Evolutionary conservation across 176 grass and related monocot species (phyloP), one percentile per base, ranked within the genome.

Genomic region (Aegilops longissima): DNA sequence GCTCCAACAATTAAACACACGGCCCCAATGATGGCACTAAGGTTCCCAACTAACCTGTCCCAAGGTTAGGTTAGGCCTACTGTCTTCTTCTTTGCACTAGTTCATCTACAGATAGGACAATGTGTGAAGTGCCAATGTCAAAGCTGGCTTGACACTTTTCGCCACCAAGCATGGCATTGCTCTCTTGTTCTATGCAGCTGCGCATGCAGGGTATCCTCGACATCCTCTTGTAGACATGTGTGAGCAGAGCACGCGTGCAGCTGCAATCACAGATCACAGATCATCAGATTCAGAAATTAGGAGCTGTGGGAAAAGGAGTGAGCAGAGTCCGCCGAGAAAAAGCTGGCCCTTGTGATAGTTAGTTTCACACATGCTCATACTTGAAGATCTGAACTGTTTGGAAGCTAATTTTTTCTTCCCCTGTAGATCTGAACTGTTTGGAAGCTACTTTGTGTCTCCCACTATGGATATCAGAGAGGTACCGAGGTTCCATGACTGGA

Each of bases 21-120:
- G 5, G 49, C 36, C 61, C 76, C 70, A 85, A 81, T 88, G 61
- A 87, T 70, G 25, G 42, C 54, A 17, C 61, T 81, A 16, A n/a
- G 29, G 52, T 69, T 49, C 27, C 39, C 69, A 56, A 45, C 31
- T 80, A 54, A 36, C n/a, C n/a, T n/a, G 35, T 36, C 6, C 35
- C 35, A 20, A 79, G 44, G 66, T 83, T 86, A 78, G 40, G n/a
- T 70, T 82, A 71, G 83, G 83, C 85, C 61, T 75, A 85, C 44
- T 7, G 11, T 27, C 31, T 76, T 77, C 61, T 36, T 36, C 35
- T 1, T 36, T 40, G 40, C 33, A 75, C 23, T 49, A 24, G 40
- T 82, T 76, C 70, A 67, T 65, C 34, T n/a, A 31, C n/a, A 25
- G 47, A 78, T 1, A 66, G 23, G 10, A 23, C 29, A 82, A 20